Conservation (phyloP, 768 basidiomycete genomes). For the Boletus sp. region DNA sequence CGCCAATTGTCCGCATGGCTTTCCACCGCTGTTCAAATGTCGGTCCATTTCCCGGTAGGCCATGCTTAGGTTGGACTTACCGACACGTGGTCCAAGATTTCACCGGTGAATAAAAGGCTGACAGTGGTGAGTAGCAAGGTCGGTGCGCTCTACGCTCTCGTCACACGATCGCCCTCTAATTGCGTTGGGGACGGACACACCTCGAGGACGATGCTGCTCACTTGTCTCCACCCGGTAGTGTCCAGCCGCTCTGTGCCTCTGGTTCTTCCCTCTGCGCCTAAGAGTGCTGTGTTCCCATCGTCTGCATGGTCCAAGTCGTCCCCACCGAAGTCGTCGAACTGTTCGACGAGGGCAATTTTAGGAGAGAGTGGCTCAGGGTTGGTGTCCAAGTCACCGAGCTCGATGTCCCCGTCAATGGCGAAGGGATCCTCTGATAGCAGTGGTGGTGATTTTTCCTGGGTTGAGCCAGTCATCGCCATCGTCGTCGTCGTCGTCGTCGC, state of each 20-base stretch:
- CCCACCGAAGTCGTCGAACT: constrained; percentile 30
- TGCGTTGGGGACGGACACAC: constrained; percentile 29
- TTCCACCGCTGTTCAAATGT: constrained; percentile 64
- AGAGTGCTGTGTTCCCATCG: constrained; percentile 44
- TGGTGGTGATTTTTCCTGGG: neutral
- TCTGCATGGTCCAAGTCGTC: constrained; percentile 17
- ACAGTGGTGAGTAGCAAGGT: constrained; percentile 80
- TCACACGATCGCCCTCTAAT: neutral
- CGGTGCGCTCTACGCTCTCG: constrained; percentile 66
- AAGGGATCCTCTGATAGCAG: neutral
- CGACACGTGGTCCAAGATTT: constrained; percentile 82
- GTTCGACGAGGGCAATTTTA: constrained; percentile 15
- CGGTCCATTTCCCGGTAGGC: constrained; percentile 1
- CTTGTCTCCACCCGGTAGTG: constrained; percentile 48
- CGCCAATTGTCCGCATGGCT: constrained; percentile 87
- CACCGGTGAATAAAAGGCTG: constrained; percentile 86
- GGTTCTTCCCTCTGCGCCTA: constrained; percentile 33
- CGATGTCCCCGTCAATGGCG: constrained; percentile 21
- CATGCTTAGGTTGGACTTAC: constrained; percentile 41
- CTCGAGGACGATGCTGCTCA: constrained; percentile 65
- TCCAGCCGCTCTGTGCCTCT: constrained; percentile 26
- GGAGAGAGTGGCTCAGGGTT: constrained; percentile 21
- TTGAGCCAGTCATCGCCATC: constrained; percentile 7
- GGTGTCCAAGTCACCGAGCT: constrained; percentile 34
- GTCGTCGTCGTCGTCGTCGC: constrained; percentile 2